Evolutionary conservation across 2,329 filamentous ascomycete species (phyloP).

Genomic region (Chlorencoelia australis): DNA sequence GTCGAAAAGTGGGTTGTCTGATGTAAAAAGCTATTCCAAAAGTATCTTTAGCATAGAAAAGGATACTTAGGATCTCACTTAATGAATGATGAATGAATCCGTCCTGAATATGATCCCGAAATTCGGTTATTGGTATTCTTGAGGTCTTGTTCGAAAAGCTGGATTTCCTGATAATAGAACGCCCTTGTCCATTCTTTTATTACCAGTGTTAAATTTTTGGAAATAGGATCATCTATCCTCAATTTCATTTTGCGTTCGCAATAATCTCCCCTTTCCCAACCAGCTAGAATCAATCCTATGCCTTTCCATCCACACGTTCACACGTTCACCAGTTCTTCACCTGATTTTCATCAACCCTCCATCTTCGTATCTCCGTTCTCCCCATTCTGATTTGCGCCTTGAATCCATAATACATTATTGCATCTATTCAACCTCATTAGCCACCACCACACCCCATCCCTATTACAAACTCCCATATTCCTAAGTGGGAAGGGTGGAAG

Average conservation of each 20-base stretch:
- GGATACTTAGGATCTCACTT: background rate
- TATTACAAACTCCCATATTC: background rate
- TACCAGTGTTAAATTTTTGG: no score
- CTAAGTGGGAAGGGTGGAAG: slow-evolving; percentile 3
- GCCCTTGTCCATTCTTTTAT: no score
- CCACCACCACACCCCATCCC: background rate
- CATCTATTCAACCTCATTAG: slow-evolving; percentile 42
- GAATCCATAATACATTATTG: slow-evolving; percentile 97
- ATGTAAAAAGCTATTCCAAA: slow-evolving; percentile 38
- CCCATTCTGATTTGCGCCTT: slow-evolving; percentile 42
- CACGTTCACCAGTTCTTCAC: background rate
- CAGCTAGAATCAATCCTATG: no score
- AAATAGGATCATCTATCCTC: no score
- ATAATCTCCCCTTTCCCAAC: no score
- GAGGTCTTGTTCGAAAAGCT: no score
- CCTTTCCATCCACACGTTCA: slow-evolving; percentile 3
- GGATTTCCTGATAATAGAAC: no score
- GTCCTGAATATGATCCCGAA: no score
- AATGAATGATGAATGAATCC: background rate
- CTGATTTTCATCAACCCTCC: slow-evolving; percentile 31
- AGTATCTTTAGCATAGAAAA: background rate
- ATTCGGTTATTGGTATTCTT: no score
- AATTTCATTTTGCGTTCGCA: no score
- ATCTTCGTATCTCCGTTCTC: slow-evolving; percentile 45
- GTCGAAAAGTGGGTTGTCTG: slow-evolving; percentile 58